These are phyloP conservation scores for Bothriochloa decipiens DNA, from an alignment of 176 grass and related monocot genomes.

Conservation along the genomic window DNA sequence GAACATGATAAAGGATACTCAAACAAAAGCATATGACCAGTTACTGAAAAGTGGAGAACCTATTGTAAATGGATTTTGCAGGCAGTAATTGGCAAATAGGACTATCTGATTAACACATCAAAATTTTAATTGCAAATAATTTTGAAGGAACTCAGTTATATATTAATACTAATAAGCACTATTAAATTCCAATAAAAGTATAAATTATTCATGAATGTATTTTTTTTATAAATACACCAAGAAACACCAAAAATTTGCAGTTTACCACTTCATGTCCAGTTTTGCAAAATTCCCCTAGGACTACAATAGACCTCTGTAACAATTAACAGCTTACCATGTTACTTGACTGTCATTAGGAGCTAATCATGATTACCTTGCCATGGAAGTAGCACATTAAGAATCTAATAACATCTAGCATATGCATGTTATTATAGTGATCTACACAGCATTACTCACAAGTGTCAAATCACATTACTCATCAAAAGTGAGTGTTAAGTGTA, in stretches of 20 bases:
- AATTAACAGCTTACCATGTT: neutral
- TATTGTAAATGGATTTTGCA: neutral
- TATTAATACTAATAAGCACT: conserved; percentile 10
- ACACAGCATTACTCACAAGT: neutral
- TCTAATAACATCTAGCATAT: neutral
- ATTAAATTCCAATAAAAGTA: neutral
- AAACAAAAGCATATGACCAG: neutral
- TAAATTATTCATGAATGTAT: conserved; percentile 8
- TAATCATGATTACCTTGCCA: neutral
- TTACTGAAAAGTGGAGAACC: neutral
- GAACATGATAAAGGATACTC: conserved; percentile 18
- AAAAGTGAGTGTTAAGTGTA: neutral
- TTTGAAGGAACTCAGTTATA: neutral
- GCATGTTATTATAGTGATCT: conserved; percentile 12
- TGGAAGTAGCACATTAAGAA: neutral
- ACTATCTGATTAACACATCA: conserved; percentile 10
- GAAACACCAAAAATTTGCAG: neutral
- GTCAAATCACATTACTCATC: neutral
- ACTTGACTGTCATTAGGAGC: neutral
- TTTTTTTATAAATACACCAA: neutral
- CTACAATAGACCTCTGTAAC: neutral
- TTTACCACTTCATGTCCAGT: neutral
- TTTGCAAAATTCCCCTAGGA: neutral
- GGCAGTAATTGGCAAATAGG: neutral
- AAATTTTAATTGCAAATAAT: conserved; percentile 10